Evolutionary conservation across 2,329 filamentous ascomycete genomes (phyloP), one percentile per base, ranked within the genome.

Genomic region (Sporothrix brunneoviolacea): DNA sequence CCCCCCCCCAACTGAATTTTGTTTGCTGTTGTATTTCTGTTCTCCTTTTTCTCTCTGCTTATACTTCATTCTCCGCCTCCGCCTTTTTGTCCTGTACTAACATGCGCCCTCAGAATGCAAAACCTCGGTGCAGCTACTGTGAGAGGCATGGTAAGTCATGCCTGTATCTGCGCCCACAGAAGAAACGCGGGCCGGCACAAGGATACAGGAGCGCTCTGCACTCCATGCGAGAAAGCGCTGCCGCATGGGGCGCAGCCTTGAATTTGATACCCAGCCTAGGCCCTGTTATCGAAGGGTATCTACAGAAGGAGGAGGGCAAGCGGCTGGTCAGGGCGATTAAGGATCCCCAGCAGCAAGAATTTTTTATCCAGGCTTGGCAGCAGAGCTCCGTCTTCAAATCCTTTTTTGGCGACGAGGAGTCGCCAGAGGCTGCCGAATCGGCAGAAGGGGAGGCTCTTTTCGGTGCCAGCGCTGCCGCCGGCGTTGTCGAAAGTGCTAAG

Each of bases 81-180:
- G 16, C 28, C 24, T 41, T n/a, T 35, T 38, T 37, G 3, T 32
- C 24, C 4, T 27, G 5, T 18, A 27, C 42, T 51, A 18, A 51
- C 42, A 2, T 4, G 8, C 4, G 4, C 8, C 4, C 2, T 2
- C 30, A 58, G 55, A 74, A 74, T 54, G 69, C 68, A 43, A 61
- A 64, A 39, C 71, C 71, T n/a, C 67, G 70, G 40, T 74, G 71
- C 56, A 65, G 69, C 56, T 70, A 73, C 37, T 74, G 71, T 47
- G 66, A 68, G 48, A 60, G 63, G 51, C 65, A 68, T 52, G 65
- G 65, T 53, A 68, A 67, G 57, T 60, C 62, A 0, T 68, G 66
- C 42, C 55, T 65, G 22, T 68, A 68, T 48, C 59, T 67, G 33
- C 61, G 66, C n/a, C 66, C 66, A 0, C 66, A 66, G 48, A 68